These are phyloP conservation scores for Tieghemostelium lacteum DNA, from an alignment of 78 protist species.

Conservation along the genomic window DNA sequence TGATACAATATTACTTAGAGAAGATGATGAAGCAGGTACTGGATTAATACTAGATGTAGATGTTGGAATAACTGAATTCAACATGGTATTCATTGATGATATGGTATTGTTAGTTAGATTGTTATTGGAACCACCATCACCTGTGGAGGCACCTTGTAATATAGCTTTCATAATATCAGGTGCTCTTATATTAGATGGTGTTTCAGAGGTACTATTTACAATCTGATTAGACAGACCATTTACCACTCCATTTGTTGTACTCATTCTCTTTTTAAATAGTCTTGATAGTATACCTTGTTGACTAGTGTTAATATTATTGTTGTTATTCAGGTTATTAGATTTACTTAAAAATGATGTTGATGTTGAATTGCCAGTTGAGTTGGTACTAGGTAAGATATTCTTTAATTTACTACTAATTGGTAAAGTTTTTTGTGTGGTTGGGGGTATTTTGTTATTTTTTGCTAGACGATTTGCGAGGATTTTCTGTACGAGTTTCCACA, in stretches of 20 bases:
- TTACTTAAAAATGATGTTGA: not conserved
- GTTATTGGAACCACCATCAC: conserved; percentile 49
- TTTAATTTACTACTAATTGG: no score
- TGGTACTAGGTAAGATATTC: no score
- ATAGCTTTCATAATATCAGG: conserved; percentile 71
- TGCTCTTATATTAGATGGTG: conserved; percentile 21
- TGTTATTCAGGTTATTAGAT: not conserved
- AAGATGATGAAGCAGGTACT: not conserved
- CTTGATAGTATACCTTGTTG: not conserved
- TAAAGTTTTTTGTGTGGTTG: not conserved
- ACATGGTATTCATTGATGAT: conserved; percentile 24
- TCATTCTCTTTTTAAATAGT: not conserved
- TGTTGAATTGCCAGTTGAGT: not conserved
- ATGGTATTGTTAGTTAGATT: conserved; percentile 48
- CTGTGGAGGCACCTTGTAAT: conserved; percentile 46
- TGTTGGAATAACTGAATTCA: conserved; percentile 1
- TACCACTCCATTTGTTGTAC: not conserved
- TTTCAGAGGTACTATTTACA: no score
- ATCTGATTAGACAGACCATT: no score
- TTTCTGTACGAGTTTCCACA: conserved; percentile 28
- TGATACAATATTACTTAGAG: not conserved
- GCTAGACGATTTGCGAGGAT: no score
- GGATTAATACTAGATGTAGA: not conserved
- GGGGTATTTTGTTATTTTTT: not conserved
- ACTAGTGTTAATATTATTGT: not conserved